Base-by-base conservation (phyloP, 2,329 filamentous ascomycete genomes). In the Mycosphaerella arachidis region DNA sequence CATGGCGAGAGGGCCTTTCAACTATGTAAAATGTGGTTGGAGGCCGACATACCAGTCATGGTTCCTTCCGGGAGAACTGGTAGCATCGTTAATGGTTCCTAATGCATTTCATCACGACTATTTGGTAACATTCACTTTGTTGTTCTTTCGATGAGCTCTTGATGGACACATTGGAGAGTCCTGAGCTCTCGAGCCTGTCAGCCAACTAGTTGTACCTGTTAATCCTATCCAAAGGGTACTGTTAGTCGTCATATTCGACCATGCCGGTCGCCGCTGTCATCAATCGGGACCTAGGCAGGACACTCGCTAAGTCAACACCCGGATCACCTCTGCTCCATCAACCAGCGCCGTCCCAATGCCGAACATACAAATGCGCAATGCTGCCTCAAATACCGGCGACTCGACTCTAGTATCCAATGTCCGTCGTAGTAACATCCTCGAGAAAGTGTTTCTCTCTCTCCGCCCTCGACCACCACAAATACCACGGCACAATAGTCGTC, bases 401-500 rank as follows among this genome's bases (percentile, higher is more conserved):
- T 10, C 7, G 12, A 6, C 50, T 46, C 67, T 67, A 76, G 63
- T 76, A 78, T 6, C 68, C 69, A 58, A 77, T 65, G 55, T 76
- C 74, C 50, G 72, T 69, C 4, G 61, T 74, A 6, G 76, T 79
- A 10, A 79, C 77, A 70, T 79, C 77, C 68, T 78, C 77, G 2
- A 76, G 68, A 59, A 79, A 79, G 65, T 78, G 77, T 67, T 73
- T 74, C 68, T 79, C 75, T 18, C 77, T 66, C 53, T 73, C 71
- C 1, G 60, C 61, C 56, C 70, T 73, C 29, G 76, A 77, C 70
- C 75, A 78, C 77, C 77, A 79, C 60, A 79, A 62, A 69, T 76
- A 79, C 77, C 77, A 79, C 48, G 77, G 77, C n/a, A 79, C 72
- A 48, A 79, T 64, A 57, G 72, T 75, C 48, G 74, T 77, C 71